phyloP scores from a whole-genome alignment of 495 filamentous ascomycete genomes.

The Penicillium salamii region DNA sequence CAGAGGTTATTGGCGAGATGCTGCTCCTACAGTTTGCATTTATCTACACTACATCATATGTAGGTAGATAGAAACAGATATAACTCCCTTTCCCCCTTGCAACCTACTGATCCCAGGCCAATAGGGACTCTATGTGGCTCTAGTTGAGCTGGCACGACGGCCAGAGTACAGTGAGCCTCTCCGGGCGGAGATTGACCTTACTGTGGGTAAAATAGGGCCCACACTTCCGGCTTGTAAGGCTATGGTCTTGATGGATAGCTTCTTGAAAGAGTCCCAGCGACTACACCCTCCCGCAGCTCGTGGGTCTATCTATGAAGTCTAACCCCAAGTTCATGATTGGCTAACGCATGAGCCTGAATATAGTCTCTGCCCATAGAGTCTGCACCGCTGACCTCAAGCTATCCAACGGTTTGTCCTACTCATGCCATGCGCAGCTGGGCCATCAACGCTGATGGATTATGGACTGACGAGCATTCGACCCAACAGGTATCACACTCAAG shows the following conservation, averaged over 20 bases:
- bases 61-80: not conserved
- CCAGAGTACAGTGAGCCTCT: conserved; percentile 27
- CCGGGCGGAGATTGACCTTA: conserved; percentile 18
- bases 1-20: conserved; percentile 26
- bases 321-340: not conserved
- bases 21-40: conserved; percentile 27
- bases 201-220: conserved; percentile 8
- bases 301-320: conserved; percentile 9
- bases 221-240: conserved; percentile 14
- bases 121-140: conserved; percentile 22
- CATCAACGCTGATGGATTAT: too few species aligned
- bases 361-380: conserved; percentile 27
- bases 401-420: conserved; percentile 18
- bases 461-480: not conserved
- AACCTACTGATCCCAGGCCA: not conserved
- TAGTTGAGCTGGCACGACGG: conserved; percentile 21
- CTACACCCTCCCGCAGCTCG: conserved; percentile 25
- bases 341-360: conserved; percentile 5
- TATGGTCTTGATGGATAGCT: conserved; percentile 25
- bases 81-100: not conserved
- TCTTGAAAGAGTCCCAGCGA: conserved; percentile 30
- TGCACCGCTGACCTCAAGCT: conserved; percentile 13
- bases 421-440: too few species aligned
- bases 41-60: conserved; percentile 27
- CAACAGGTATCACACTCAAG: conserved; percentile 21